Conservation (phyloP, 2,329 filamentous ascomycete species). For the Conoideocrella luteorostrata region DNA sequence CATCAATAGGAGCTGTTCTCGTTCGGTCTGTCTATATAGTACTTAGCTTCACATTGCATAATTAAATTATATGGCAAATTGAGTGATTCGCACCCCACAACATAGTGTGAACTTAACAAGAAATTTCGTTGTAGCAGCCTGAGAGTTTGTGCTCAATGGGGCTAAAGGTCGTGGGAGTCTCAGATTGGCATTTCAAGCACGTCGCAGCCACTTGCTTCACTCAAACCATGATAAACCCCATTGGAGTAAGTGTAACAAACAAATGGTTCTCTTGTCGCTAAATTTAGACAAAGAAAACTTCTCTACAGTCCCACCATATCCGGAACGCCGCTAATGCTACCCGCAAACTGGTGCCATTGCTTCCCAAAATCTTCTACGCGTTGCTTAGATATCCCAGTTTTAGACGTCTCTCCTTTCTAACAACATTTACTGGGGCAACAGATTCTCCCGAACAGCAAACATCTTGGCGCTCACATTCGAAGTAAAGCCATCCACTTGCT, state of each 20-base stretch:
- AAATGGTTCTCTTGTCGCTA: slow-evolving; percentile 21
- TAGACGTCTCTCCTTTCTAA: not conserved
- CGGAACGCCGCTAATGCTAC: slow-evolving; percentile 37
- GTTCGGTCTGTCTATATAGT: no score
- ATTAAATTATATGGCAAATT: no score
- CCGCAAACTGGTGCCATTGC: slow-evolving; percentile 25
- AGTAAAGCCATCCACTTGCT: slow-evolving; percentile 94
- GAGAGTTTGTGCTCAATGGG: no score
- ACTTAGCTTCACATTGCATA: no score
- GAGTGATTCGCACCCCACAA: no score
- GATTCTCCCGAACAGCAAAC: slow-evolving; percentile 81
- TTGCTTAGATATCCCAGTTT: slow-evolving; percentile 10
- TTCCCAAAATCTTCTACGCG: slow-evolving; percentile 12
- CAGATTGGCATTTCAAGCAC: no score
- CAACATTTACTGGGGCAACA: slow-evolving; percentile 46
- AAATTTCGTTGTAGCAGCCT: no score
- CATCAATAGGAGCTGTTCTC: no score
- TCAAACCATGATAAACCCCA: not conserved
- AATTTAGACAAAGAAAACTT: slow-evolving; percentile 27
- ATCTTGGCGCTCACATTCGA: slow-evolving; percentile 91
- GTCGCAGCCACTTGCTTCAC: not conserved
- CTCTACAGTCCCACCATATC: slow-evolving; percentile 31
- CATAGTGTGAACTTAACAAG: no score
- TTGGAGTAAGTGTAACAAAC: slow-evolving; percentile 16
- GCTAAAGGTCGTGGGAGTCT: no score